Evolutionary conservation across 352 stramenopile genomes (phyloP).

Genomic region (Thalassiosira hispida): DNA sequence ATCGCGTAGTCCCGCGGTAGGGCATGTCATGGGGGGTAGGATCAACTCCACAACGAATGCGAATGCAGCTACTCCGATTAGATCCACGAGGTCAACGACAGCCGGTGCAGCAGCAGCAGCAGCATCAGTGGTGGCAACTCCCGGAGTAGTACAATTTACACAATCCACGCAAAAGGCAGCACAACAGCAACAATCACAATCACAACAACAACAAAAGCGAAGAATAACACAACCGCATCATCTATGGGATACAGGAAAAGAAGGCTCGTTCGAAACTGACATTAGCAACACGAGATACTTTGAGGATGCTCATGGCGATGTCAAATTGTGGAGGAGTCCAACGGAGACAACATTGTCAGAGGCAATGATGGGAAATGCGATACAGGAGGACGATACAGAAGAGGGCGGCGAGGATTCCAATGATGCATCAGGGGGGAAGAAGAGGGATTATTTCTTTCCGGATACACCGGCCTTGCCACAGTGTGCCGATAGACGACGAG

Average conservation of each 20-base stretch:
- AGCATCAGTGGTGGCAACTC: neutral
- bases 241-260: slow-evolving; percentile 30
- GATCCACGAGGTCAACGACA: no score
- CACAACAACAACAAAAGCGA: neutral
- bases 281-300: slow-evolving; percentile 13
- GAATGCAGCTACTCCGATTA: no score
- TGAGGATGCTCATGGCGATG: slow-evolving; percentile 34
- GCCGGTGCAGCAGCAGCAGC: neutral
- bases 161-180: slow-evolving; percentile 5
- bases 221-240: slow-evolving; percentile 4
- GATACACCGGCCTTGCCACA: slow-evolving; percentile 36
- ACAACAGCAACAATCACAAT: neutral
- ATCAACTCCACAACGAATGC: neutral
- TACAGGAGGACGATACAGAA: no score
- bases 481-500: slow-evolving; percentile 11
- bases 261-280: slow-evolving; percentile 29
- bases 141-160: no score
- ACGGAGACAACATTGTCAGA: no score
- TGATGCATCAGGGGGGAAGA: neutral
- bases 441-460: slow-evolving; percentile 56
- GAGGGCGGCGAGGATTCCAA: no score
- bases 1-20: neutral
- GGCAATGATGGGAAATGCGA: neutral
- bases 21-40: neutral
- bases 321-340: slow-evolving; percentile 12